Percentiles rank a stretch among this genome's conserved stretches.
Evolutionary conservation across 2,329 filamentous ascomycete genomes (phyloP).

Genomic region (Xylaria sp.): DNA sequence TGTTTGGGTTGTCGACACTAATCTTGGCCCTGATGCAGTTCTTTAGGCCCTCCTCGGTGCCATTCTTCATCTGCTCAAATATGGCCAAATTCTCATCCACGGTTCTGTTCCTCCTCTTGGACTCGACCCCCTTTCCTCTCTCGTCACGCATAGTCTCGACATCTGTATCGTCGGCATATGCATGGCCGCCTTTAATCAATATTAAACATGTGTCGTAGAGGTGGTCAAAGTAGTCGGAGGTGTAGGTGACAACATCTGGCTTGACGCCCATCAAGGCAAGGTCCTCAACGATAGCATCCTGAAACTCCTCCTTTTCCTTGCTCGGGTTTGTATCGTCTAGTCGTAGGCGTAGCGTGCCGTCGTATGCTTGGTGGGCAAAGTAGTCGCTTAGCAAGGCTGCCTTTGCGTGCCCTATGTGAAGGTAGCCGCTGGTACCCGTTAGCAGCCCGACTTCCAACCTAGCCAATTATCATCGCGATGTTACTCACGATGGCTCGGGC

Average conservation of each 20-base stretch:
- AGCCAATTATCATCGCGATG: background rate
- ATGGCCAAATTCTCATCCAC: constrained; percentile 86
- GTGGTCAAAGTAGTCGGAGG: constrained; percentile 94
- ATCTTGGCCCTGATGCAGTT: constrained; percentile 98
- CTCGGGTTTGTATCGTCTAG: constrained; percentile 98
- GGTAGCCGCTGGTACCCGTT: constrained; percentile 69
- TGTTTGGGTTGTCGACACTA: constrained; percentile 90
- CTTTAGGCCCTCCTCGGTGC: constrained; percentile 77
- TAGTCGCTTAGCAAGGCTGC: constrained; percentile 94
- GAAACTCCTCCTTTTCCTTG: constrained; percentile 96
- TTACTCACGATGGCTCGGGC: constrained; percentile 84
- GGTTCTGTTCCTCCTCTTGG: constrained; percentile 79
- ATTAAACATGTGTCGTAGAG: constrained; percentile 86
- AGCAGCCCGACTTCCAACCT: constrained; percentile 12
- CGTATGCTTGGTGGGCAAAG: constrained; percentile 93
- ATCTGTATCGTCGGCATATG: constrained; percentile 94
- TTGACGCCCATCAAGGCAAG: constrained; percentile 90
- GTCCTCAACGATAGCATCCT: constrained; percentile 94
- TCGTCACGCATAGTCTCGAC: constrained; percentile 88
- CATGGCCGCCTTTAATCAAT: constrained; percentile 86
- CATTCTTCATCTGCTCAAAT: constrained; percentile 94
- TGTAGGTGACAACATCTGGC: constrained; percentile 87
- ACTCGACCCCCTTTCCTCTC: constrained; percentile 85
- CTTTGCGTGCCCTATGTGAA: constrained; percentile 96
- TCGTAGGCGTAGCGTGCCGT: constrained; percentile 88